Base-by-base conservation (phyloP, 2,329 filamentous ascomycete genomes). In the Cercospora sp. region DNA sequence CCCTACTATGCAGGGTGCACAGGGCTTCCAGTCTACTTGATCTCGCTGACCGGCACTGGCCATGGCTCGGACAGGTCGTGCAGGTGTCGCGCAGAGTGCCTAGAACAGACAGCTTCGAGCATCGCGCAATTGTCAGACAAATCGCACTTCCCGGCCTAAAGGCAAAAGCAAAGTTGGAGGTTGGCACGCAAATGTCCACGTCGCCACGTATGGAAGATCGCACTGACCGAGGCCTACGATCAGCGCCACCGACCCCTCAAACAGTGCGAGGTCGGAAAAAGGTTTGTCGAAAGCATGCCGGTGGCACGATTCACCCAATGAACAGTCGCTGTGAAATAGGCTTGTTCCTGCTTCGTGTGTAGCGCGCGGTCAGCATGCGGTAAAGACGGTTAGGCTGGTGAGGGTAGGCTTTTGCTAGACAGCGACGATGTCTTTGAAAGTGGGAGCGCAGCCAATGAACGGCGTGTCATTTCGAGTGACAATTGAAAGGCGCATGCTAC, bases 181-280 rank as follows among this genome's bases (percentile, higher is more conserved):
- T 33, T 59, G 31, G 55, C 55, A 31, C 5, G 8, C 30, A 12
- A 33, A 36, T 59, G 16, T 31, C 42, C 39, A 20, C 2, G 60
- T 59, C 53, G 62, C 62, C 62, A 59, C 62, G 62, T 64, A 59
- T 55, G 45, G 13, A 36, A 53, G 28, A 53, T 36, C 5, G 57
- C 9, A 36, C 3, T 20, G 61, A 57, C 61, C 61, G 61, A 64
- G 61, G 61, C 48, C 39, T 26, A 39, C 26, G 62, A 64, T 64
- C 62, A 64, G 62, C 62, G 62, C 62, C 62, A 64, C 62, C 62
- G 26, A 64, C 62, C 62, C 53, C 62, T 64, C 62, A 58, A 30
- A 48, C 12, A 18, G 31, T 31, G 16, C 42, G 62, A 64, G 36
- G 62, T 58, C 53, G 51, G 51, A 59, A 64, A 42, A 58, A 64